Evolutionary conservation across 768 basidiomycete genomes (phyloP).

Genomic region (Roridomyces roridus): DNA sequence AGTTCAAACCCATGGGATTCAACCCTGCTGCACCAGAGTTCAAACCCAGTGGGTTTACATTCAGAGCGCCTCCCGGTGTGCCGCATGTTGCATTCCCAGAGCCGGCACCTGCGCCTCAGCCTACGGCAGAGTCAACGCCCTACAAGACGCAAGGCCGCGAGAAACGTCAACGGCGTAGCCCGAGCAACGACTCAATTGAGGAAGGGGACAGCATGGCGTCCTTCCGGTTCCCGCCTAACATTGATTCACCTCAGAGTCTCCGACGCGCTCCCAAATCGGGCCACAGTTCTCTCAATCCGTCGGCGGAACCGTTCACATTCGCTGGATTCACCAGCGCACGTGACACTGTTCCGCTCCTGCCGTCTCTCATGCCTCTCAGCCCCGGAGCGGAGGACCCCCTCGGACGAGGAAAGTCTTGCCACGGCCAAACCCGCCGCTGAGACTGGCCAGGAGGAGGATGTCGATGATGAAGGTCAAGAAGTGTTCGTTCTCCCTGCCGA

Average conservation of each 20-base stretch:
- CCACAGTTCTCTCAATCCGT: conserved; percentile 44
- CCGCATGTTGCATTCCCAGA: conserved; percentile 59
- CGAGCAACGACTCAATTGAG: conserved; percentile 43
- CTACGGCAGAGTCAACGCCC: conserved; percentile 45
- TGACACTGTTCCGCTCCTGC: conserved; percentile 21
- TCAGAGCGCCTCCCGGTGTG: conserved; percentile 71
- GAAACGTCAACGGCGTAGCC: conserved; percentile 73
- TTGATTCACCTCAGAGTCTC: conserved; percentile 55
- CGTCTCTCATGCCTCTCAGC: conserved; percentile 18
- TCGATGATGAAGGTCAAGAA: background rate
- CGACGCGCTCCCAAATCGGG: conserved; percentile 50
- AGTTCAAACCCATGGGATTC: conserved; percentile 68
- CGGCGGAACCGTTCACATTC: conserved; percentile 70
- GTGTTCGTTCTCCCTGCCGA: conserved; percentile 32
- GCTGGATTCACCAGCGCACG: conserved; percentile 58
- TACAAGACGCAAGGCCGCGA: conserved; percentile 75
- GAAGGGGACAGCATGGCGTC: conserved; percentile 74
- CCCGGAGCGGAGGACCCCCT: conserved; percentile 30
- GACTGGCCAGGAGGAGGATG: conserved; percentile 28
- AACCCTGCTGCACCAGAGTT: conserved; percentile 77
- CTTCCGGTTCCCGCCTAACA: conserved; percentile 74
- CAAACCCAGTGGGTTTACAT: conserved; percentile 78
- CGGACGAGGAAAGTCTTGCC: conserved; percentile 36
- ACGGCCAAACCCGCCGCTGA: conserved; percentile 41
- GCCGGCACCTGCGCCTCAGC: conserved; percentile 27